Conservation (phyloP, 768 basidiomycete genomes). For the Mycena olivaceomarginata region DNA sequence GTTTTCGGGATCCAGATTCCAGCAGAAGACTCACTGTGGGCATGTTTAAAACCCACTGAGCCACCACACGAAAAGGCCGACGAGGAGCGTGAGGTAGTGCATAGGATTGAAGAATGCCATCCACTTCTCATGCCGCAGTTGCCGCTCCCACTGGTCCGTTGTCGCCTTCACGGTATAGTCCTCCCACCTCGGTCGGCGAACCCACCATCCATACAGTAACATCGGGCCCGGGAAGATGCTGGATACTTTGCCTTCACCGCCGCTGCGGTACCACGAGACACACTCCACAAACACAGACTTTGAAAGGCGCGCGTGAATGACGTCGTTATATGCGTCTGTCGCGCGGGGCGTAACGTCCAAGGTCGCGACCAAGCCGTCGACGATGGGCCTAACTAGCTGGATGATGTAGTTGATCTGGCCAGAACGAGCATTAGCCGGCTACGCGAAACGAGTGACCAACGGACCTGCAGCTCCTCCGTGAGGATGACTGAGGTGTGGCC, state of each 20-base stretch:
- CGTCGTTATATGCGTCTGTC: slow-evolving; percentile 35
- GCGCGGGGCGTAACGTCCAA: slow-evolving; percentile 3
- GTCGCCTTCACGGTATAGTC: slow-evolving; percentile 16
- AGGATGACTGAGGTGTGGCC: slow-evolving; percentile 55
- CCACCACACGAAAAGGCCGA: background rate
- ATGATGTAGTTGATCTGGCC: slow-evolving; percentile 16
- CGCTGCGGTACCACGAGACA: slow-evolving; percentile 63
- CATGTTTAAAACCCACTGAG: background rate
- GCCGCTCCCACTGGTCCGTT: background rate
- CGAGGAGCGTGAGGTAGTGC: background rate
- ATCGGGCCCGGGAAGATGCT: slow-evolving; percentile 63
- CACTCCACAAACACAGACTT: slow-evolving; percentile 51
- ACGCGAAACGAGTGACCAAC: slow-evolving; percentile 32
- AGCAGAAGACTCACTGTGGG: too few species aligned
- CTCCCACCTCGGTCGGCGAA: slow-evolving; percentile 21
- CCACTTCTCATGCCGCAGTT: slow-evolving; percentile 7
- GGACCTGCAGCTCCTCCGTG: slow-evolving; percentile 55
- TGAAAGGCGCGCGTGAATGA: background rate
- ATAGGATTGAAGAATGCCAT: background rate
- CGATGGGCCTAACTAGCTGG: slow-evolving; percentile 6
- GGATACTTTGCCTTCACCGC: slow-evolving; percentile 59
- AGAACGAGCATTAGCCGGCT: too few species aligned
- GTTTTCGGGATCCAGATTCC: too few species aligned
- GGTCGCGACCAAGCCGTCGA: background rate
- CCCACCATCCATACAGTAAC: slow-evolving; percentile 39